Evolutionary conservation across 2,329 filamentous ascomycete genomes (phyloP).

Genomic region (Aspergillus unguis): DNA sequence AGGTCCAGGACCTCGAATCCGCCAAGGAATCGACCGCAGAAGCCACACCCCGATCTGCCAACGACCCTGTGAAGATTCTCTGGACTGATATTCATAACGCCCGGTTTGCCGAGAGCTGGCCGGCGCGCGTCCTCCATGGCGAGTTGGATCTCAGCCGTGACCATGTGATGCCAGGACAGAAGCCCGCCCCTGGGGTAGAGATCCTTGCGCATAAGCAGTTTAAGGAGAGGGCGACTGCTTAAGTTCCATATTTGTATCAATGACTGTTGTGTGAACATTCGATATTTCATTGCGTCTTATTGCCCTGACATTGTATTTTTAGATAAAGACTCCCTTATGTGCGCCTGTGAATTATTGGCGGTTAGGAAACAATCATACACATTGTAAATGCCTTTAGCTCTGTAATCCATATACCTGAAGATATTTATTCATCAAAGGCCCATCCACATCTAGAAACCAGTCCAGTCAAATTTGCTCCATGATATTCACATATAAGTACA

Average conservation of each 20-base stretch:
- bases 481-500: slow-evolving; percentile 16
- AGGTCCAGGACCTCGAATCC: slow-evolving; percentile 28
- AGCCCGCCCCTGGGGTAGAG: slow-evolving; percentile 19
- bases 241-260: not conserved
- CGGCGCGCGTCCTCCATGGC: slow-evolving; percentile 42
- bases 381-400: not conserved
- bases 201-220: slow-evolving; percentile 25
- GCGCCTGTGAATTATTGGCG: slow-evolving; percentile 14
- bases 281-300: slow-evolving; percentile 15
- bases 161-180: slow-evolving; percentile 36
- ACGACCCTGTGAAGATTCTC: slow-evolving; percentile 41
- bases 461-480: slow-evolving; percentile 15
- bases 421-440: not conserved
- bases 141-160: slow-evolving; percentile 36
- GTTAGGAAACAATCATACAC: slow-evolving; percentile 16
- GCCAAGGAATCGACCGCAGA: slow-evolving; percentile 14
- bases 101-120: slow-evolving; percentile 42
- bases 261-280: slow-evolving; percentile 7
- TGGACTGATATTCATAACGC: slow-evolving; percentile 48
- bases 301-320: slow-evolving; percentile 24
- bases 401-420: too few species aligned
- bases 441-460: slow-evolving; percentile 2
- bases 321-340: slow-evolving; percentile 10
- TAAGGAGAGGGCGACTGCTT: slow-evolving; percentile 22
- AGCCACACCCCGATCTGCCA: slow-evolving; percentile 11